Evolutionary conservation across 352 stramenopile species (phyloP), one percentile per base, ranked within the genome.

Genomic region (Phytophthora megakarya): DNA sequence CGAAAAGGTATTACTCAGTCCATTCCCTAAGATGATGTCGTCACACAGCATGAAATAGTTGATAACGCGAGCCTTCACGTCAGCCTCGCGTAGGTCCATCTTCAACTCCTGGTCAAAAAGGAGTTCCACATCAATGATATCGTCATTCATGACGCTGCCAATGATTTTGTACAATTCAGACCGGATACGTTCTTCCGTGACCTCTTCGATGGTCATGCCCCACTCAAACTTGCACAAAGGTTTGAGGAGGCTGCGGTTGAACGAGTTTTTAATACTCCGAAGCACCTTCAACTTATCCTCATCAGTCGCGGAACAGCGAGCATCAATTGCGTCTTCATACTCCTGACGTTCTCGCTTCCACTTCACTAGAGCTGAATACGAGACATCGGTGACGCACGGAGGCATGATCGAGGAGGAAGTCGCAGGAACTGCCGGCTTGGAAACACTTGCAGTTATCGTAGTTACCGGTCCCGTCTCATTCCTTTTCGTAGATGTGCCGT

Each of bases 41-140:
- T 69, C 53, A 8, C 25, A 72, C 2, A 26, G 35, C 51, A 51
- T 38, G 51, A 76, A 73, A 23, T 73, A 71, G 18, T 73, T 71
- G 2, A 71, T 48, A 10, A 68, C 42, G 2, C 59, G 47, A 0
- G 59, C 58, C 30, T 68, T 70, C 3, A 73, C 63, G 38, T 76
- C 50, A 26, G n/a, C 63, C 35, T 76, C 64, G 11, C 56, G 61
- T 3, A 70, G 16, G 11, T 60, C 44, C 35, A 63, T 73, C 33
- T 51, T 51, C 25, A 51, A 16, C 22, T 18, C 44, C 3, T 18
- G 19, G 5, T 21, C 9, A 22, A 51, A 51, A 25, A 33, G 19
- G 18, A 19, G 18, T 11, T 26, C 39, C 9, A 49, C 18, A 21
- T 49, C 8, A 9, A 49, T 15, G 11, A 51, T 51, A 12, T 16